Conservation (phyloP, 192 early-diverging fungal genomes). For the Coemansia sp. region DNA sequence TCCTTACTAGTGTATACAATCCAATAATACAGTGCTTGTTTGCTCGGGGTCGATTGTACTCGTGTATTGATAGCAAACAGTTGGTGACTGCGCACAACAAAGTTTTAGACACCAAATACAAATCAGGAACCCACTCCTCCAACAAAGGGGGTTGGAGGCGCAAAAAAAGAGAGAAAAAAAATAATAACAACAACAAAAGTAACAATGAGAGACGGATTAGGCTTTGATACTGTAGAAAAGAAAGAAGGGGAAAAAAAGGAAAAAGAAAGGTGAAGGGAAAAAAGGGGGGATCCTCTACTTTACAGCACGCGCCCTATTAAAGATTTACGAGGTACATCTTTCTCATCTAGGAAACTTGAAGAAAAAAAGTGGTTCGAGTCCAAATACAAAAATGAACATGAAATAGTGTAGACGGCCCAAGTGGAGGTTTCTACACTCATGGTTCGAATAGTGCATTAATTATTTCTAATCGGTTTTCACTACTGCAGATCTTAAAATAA, state of each 20-base stretch:
- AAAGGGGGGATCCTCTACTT: no score
- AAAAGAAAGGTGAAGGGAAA: background rate
- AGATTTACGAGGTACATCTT: background rate
- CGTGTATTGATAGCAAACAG: background rate
- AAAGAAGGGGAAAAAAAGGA: background rate
- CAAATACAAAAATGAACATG: no score
- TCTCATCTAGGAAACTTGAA: no score
- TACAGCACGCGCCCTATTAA: no score
- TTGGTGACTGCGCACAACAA: background rate
- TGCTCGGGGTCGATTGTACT: background rate
- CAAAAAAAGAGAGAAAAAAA: background rate
- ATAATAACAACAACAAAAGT: conserved; percentile 8
- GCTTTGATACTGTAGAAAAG: background rate
- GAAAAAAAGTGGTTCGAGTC: no score
- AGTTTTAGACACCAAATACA: background rate
- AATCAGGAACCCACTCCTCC: background rate
- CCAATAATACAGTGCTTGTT: background rate
- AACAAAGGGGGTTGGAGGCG: background rate
- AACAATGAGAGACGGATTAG: background rate
- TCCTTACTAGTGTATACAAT: background rate
- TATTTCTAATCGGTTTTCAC: no score
- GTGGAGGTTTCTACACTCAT: no score
- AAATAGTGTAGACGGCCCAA: no score
- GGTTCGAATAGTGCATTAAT: no score
- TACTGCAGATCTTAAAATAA: no score